phyloP scores from a whole-genome alignment of 192 early-diverging fungal species.

The Backusella westeae region DNA sequence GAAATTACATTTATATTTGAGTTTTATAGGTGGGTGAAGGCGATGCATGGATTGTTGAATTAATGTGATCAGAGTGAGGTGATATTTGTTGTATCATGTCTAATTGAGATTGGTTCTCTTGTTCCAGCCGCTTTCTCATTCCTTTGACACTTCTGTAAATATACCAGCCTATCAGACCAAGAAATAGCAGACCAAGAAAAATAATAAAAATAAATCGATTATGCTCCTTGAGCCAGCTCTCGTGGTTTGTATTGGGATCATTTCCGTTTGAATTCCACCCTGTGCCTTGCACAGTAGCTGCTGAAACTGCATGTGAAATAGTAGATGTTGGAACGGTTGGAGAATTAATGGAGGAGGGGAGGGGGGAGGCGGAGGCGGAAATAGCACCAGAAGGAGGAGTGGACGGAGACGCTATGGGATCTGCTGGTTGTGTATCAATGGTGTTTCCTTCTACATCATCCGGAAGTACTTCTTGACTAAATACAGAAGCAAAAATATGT shows the following conservation, averaged over 20 bases:
- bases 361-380: neutral
- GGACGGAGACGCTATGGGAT: neutral
- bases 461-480: neutral
- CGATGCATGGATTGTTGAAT: neutral
- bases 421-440: neutral
- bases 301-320: neutral
- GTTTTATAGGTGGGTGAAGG: slow-evolving; percentile 10
- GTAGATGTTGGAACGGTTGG: neutral
- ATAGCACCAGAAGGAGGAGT: neutral
- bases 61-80: neutral
- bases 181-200: slow-evolving; percentile 19
- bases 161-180: slow-evolving; percentile 19
- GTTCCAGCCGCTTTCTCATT: slow-evolving; percentile 16
- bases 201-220: slow-evolving; percentile 33
- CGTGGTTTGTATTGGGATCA: neutral
- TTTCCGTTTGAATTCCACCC: slow-evolving; percentile 8
- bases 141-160: slow-evolving; percentile 17
- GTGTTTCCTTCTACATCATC: neutral
- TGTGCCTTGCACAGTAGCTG: neutral
- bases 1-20: neutral
- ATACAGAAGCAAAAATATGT: neutral
- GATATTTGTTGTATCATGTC: slow-evolving; percentile 15
- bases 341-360: neutral
- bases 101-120: slow-evolving; percentile 22
- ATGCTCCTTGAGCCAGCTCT: slow-evolving; percentile 30